These are phyloP conservation scores for Diplodia scrobiculata DNA, from an alignment of 2,329 filamentous ascomycete genomes.

Conservation along the genomic window DNA sequence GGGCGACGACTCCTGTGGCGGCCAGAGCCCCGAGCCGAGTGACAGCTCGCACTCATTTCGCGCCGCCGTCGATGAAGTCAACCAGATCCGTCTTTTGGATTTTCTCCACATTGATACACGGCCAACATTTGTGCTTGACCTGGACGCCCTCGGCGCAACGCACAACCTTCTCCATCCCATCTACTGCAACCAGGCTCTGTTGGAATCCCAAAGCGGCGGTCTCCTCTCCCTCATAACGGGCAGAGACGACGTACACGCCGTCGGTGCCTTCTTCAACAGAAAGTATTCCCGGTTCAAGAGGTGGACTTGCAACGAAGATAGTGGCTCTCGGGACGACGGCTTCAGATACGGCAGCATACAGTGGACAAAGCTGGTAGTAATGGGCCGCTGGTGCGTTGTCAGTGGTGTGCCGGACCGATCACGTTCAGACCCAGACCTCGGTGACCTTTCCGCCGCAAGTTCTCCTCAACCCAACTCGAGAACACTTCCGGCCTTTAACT, in stretches of 20 bases:
- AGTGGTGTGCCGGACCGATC: constrained; percentile 34
- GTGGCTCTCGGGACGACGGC: constrained; percentile 30
- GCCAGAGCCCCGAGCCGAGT: background rate
- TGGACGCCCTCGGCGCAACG: constrained; percentile 29
- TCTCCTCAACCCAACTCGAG: background rate
- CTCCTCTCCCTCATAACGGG: constrained; percentile 35
- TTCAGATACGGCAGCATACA: constrained; percentile 35
- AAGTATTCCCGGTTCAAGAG: constrained; percentile 36
- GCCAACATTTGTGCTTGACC: constrained; percentile 35
- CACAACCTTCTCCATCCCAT: constrained; percentile 26
- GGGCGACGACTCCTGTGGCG: background rate
- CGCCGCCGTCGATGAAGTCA: constrained; percentile 17
- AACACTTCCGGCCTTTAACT: background rate
- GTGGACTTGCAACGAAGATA: constrained; percentile 34
- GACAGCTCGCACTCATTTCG: background rate
- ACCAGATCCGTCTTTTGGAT: constrained; percentile 33
- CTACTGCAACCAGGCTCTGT: constrained; percentile 37
- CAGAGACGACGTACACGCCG: constrained; percentile 28
- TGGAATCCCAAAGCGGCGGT: constrained; percentile 22
- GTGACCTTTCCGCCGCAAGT: background rate
- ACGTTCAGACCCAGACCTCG: background rate
- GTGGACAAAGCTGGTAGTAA: constrained; percentile 37
- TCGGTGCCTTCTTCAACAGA: constrained; percentile 33
- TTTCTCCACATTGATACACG: constrained; percentile 36
- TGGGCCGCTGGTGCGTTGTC: constrained; percentile 37